Evolutionary conservation across 2,329 filamentous ascomycete species (phyloP), one percentile per base, ranked within the genome.

Genomic region (Calonectria pseudoreteaudii): DNA sequence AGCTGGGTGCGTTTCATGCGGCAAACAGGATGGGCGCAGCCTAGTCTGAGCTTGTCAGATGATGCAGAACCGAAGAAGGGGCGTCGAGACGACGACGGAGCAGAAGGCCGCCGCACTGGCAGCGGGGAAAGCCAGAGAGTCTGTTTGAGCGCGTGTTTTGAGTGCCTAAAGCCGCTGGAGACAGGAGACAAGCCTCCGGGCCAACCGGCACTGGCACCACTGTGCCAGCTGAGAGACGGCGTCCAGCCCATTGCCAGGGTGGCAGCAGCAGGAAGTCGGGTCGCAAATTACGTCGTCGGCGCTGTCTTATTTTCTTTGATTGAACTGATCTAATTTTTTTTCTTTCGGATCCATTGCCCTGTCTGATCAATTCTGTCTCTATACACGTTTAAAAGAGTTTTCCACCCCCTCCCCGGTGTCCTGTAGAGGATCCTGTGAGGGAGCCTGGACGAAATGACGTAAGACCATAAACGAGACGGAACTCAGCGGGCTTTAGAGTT

Each of bases 401-500:
- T 47, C 13, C n/a, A n/a, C n/a, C n/a, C n/a, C n/a, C n/a, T n/a
- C n/a, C n/a, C 16, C 28, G 20, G 13, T 53, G 34, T 16, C 16
- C 34, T 30, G 10, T 20, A 7, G 31, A 58, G 9, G 31, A 58
- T 58, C 26, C 13, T 47, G 18, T 5, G 44, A 47, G 50, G 52
- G 28, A 30, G 13, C 34, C 34, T 26, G 18, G 13, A 6, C 31
- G 14, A n/a, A 58, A 41, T 62, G 56, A 62, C 56, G 56, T 62
- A 62, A 62, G 56, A 62, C 18, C 56, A 60, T n/a, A 58, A 16
- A 58, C 34, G 56, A 62, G 34, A 38, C 36, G 56, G 56, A 62
- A 62, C 56, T 62, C 56, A 36, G 56, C 56, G 56, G 34, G 20
- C 20, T 41, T 62, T 62, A 62, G 56, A 62, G 56, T 62, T 62